Conservation (phyloP, 805 yeast genomes). For the Schwanniomyces sp. region DNA sequence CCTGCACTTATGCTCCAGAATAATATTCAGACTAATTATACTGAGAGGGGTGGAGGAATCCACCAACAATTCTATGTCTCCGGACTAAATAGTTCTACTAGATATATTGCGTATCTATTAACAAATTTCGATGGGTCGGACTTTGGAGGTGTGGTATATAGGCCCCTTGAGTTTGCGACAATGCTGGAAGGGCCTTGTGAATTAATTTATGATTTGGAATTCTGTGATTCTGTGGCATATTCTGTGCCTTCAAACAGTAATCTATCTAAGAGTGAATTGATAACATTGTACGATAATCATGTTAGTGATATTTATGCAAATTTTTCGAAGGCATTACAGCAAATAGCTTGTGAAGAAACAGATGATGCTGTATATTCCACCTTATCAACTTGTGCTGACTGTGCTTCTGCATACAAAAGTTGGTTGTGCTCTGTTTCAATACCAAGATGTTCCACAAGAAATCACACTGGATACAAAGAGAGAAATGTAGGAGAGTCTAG, state of each 20-base stretch:
- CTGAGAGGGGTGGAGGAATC: conserved; percentile 46
- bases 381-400: conserved; percentile 67
- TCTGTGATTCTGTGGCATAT: conserved; percentile 82
- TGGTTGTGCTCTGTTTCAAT: conserved; percentile 91
- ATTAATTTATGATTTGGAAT: conserved; percentile 68
- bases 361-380: conserved; percentile 72
- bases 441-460: conserved; percentile 73
- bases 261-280: conserved; percentile 15
- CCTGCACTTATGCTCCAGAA: conserved; percentile 31
- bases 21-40: conserved; percentile 31
- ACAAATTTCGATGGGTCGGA: conserved; percentile 40
- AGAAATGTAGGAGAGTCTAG: conserved; percentile 57
- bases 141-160: conserved; percentile 66
- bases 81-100: conserved; percentile 60
- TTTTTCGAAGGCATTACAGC: conserved; percentile 75
- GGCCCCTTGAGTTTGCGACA: conserved; percentile 57
- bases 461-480: conserved; percentile 41
- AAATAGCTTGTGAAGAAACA: conserved; percentile 71
- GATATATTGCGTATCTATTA: conserved; percentile 64
- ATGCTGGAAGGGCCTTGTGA: conserved; percentile 60
- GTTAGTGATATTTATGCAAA: conserved; percentile 58
- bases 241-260: conserved; percentile 60
- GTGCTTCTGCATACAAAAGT: conserved; percentile 66
- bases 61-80: conserved; percentile 63
- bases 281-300: conserved; percentile 57